These are phyloP conservation scores for Chalciporus piperatus DNA, from an alignment of 768 basidiomycete species.

Conservation along the genomic window DNA sequence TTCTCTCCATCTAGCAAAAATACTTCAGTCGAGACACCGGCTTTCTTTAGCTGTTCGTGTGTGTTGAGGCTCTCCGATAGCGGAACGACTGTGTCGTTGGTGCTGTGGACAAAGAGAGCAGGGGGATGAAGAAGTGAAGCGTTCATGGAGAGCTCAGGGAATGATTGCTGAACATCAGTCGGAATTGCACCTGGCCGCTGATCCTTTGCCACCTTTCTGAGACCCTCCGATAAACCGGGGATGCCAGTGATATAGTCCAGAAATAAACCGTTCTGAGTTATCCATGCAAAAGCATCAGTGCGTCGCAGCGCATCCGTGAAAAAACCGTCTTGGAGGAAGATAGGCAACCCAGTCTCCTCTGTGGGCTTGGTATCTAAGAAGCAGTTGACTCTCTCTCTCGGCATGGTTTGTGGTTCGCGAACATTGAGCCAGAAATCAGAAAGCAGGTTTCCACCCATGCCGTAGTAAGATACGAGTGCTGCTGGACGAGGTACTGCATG, in stretches of 20 bases:
- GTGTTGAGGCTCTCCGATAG: neutral
- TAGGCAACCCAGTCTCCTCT: conserved; percentile 1
- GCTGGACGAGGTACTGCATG: conserved; percentile 1
- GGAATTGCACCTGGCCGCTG: neutral
- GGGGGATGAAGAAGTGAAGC: neutral
- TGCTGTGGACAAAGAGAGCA: conserved; percentile 1
- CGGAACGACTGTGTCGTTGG: neutral
- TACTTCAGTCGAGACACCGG: neutral
- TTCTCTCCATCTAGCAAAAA: neutral
- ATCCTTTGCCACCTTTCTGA: neutral
- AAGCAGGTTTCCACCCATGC: conserved; percentile 4
- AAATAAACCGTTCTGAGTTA: neutral
- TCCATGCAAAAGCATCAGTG: conserved; percentile 1
- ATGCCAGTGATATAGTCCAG: neutral
- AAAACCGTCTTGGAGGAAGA: neutral
- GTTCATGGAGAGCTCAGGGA: neutral
- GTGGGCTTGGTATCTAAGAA: neutral
- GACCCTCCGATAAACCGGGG: neutral
- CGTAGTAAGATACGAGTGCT: conserved; percentile 2
- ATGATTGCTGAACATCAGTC: neutral
- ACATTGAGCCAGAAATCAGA: conserved; percentile 1
- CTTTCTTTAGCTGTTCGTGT: neutral
- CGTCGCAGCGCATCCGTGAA: conserved; percentile 1
- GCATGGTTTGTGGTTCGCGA: neutral
- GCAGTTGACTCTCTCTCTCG: neutral